Base-by-base conservation (phyloP, 352 stramenopile genomes). In the Phytophthora quininea region DNA sequence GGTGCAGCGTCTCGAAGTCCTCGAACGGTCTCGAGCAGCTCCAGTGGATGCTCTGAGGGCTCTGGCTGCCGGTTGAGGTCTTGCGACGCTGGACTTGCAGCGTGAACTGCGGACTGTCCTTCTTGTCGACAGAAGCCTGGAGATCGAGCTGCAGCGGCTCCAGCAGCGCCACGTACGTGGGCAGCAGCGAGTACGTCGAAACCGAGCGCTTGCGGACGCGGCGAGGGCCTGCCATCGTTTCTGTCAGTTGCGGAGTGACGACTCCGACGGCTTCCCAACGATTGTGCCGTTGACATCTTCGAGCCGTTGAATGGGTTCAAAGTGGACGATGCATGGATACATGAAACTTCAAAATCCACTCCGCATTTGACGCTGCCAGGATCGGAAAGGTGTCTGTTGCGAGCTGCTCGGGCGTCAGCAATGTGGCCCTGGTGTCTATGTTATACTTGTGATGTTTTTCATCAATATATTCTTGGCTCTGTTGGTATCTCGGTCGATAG, bases 111-210 rank as follows among this genome's bases (percentile, higher is more conserved):
- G 51, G 37, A 4, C 35, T 33, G n/a, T 69, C 63, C 50, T 40
- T 40, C 35, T n/a, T 55, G 48, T 62, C 48, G 15, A 29, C 42
- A 14, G 49, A 33, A 15, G 40, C 51, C 10, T 74, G 61, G 9
- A 77, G 32, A n/a, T 30, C 30, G n/a, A 77, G n/a, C 31, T 66
- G 53, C 9, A 77, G 43, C 10, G 60, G 43, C 45, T 74, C 65
- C 31, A 77, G 46, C n/a, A 77, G 47, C 32, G 31, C 61, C 60
- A 74, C 65, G 46, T 77, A 77, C 42, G 60, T 74, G 14, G 65
- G 65, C 4, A 77, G 40, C 32, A 58, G 1, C 4, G 56, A 48
- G 29, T 33, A 58, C 9, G 43, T 27, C 8, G 65, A 50, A 3
- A 29, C 32, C 2, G 56, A 59, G 14, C 60, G 57, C 61, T 71